Evolutionary conservation across 192 early-diverging fungal genomes (phyloP), one percentile per base, ranked within the genome.

Genomic region (Powellomyces hirtus): DNA sequence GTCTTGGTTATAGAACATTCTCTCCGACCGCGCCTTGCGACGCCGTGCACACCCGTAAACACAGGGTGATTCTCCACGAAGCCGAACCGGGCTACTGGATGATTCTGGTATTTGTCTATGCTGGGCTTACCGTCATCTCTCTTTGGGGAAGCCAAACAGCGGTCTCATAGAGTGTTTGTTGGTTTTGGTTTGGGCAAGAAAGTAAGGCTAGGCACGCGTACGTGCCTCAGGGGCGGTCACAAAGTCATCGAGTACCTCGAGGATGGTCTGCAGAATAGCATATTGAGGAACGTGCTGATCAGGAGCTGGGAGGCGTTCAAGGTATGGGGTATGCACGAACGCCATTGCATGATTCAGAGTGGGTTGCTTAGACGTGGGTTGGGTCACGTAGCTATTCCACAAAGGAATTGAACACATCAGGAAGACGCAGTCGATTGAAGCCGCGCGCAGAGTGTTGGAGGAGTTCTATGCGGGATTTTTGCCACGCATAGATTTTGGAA

Each of bases 41-140:
- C 24, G 58, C 50, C 4, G 64, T 73, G 5, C 71, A 56, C 31
- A 77, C 75, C 2, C 50, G 36, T 0, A 77, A 73, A 33, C 66
- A 62, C 31, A 38, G 75, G 13, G 57, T 62, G n/a, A 38, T 66
- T 7, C 42, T 77, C 8, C 49, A 38, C 16, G 27, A 77, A 40
- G 38, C 38, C 7, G 75, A 77, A 56, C 36, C 33, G 31, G 71
- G 66, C 8, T 77, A 68, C 36, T 77, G 75, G 75, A 56, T 73
- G 57, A 7, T 73, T 10, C n/a, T 77, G 75, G 75, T 77, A 68
- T 22, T n/a, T n/a, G n/a, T n/a, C n/a, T n/a, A n/a, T n/a, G n/a
- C n/a, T n/a, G n/a, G n/a, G n/a, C n/a, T n/a, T n/a, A n/a, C n/a
- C n/a, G n/a, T n/a, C n/a, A n/a, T n/a, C n/a, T n/a, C n/a, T n/a